phyloP scores from a whole-genome alignment of 1,139 yeast species.

The Casaregolazyma suthepensis region DNA sequence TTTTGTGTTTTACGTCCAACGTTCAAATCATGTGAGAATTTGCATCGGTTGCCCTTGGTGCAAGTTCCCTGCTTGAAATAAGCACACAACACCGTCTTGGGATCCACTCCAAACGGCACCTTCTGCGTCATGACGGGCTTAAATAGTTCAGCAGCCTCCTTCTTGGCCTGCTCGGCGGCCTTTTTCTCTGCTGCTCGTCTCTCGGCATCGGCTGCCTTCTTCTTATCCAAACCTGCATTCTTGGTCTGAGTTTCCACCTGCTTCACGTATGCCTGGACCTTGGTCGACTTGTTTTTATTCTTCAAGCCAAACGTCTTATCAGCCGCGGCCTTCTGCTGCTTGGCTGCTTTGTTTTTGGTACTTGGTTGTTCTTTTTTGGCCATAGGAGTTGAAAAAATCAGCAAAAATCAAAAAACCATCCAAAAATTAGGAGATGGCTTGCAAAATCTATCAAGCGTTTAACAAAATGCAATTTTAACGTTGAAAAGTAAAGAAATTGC shows the following conservation, averaged over 20 bases:
- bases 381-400: slow-evolving; percentile 6
- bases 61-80: slow-evolving; percentile 87
- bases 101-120: slow-evolving; percentile 96
- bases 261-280: slow-evolving; percentile 77
- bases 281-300: slow-evolving; percentile 72
- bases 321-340: slow-evolving; percentile 63
- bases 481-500: neutral
- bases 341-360: slow-evolving; percentile 56
- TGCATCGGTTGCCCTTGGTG: slow-evolving; percentile 86
- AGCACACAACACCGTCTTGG: slow-evolving; percentile 87
- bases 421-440: neutral
- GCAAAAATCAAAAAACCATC: neutral
- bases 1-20: slow-evolving; percentile 85
- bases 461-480: neutral
- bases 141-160: slow-evolving; percentile 75
- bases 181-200: slow-evolving; percentile 78
- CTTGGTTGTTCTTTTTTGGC: slow-evolving; percentile 54
- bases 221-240: slow-evolving; percentile 48
- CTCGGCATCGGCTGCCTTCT: slow-evolving; percentile 71
- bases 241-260: slow-evolving; percentile 72
- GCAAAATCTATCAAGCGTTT: neutral
- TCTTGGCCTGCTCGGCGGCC: slow-evolving; percentile 84
- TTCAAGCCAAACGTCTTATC: slow-evolving; percentile 95
- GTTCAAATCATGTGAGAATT: slow-evolving; percentile 84
- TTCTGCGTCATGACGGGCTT: slow-evolving; percentile 66